Base-by-base conservation (phyloP, 1,284 basidiomycete species). In the Termitomyces sp. region DNA sequence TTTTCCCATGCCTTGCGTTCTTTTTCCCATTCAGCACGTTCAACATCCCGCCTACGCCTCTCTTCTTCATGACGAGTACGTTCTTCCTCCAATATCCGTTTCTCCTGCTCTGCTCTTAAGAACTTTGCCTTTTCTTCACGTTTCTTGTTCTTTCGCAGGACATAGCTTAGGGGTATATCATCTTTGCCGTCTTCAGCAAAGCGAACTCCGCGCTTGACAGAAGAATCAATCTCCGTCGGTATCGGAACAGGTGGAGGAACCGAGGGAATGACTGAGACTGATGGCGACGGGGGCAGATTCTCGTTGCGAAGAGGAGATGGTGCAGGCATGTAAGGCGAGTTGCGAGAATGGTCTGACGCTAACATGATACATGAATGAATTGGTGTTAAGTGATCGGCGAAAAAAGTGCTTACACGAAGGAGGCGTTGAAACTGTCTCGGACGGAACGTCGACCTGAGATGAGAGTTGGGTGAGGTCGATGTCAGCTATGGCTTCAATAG, bases 121-220 rank as follows among this genome's bases (percentile, higher is more conserved):
- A 89, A 88, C 31, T 68, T 76, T 42, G 79, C 81, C 68, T 87
- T 88, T 67, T 86, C 80, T 65, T 86, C 84, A 46, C 81, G 80
- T 60, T 80, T 80, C 71, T 84, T 83, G 70, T 80, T 83, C 63
- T 78, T 76, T 46, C 85, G 81, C 61, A 86, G 69, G 34, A 84
- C 76, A 62, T 88, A 81, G 19, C 78, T 80, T 35, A 88, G 70
- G 0, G 87, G 88, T 58, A 87, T 73, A 59, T 88, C 86, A 28
- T 86, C 83, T 59, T 81, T 84, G 56, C 79, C 76, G 61, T 81
- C 77, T 59, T 84, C 82, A 26, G 76, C 81, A 58, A 88, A 88
- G 24, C 83, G 80, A 5, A 89, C 86, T n/a, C 79, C 82, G 45
- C 77, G 77, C 66, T 78, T 83, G 34, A 76, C 66, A 39, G 67